Evolutionary conservation across 2,329 filamentous ascomycete genomes (phyloP).

Genomic region (Pyricularia sp.): DNA sequence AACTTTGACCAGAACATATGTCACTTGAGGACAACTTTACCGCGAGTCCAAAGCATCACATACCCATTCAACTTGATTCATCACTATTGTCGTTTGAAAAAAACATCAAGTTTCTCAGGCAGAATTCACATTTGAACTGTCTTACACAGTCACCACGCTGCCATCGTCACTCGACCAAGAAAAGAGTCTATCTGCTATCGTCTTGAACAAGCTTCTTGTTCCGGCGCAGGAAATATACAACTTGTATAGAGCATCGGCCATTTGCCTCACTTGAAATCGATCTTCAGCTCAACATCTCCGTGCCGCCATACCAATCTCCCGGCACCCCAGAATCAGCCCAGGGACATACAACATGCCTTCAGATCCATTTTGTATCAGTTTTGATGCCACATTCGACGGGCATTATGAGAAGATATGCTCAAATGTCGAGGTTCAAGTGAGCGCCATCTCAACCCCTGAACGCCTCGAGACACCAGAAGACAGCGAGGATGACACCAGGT

Average conservation of each 20-base stretch:
- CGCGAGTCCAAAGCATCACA: neutral
- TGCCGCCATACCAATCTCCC: neutral
- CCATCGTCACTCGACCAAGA: neutral
- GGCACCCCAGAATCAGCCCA: neutral
- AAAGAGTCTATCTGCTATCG: neutral
- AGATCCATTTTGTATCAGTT: neutral
- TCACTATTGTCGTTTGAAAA: neutral
- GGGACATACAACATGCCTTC: neutral
- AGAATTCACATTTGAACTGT: neutral
- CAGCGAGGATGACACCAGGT: slow-evolving; percentile 9
- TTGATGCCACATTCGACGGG: neutral
- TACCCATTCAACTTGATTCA: neutral
- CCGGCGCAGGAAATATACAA: neutral
- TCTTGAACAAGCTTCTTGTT: neutral
- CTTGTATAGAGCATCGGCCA: neutral
- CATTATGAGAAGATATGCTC: neutral
- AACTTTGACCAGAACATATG: neutral
- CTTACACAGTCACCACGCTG: neutral
- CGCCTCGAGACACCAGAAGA: neutral
- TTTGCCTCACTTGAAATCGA: neutral
- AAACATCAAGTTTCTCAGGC: neutral
- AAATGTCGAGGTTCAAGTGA: neutral
- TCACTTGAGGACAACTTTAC: neutral
- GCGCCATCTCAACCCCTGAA: neutral
- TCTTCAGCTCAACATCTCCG: neutral